These are phyloP conservation scores for Tuber borchii DNA, from an alignment of 495 filamentous ascomycete species.

Conservation along the genomic window DNA sequence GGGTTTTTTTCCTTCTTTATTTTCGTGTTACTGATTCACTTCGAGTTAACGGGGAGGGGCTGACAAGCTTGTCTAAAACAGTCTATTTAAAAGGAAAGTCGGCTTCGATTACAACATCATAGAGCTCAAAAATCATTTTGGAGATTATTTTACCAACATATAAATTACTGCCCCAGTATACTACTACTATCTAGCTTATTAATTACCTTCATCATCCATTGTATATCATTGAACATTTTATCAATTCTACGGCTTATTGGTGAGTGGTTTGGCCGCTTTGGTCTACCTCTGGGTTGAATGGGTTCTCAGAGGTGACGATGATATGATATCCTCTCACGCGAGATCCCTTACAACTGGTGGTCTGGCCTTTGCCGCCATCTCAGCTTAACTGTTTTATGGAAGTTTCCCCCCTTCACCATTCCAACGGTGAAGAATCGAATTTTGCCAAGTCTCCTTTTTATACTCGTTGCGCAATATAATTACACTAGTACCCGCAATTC, in stretches of 20 bases:
- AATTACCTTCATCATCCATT: background rate
- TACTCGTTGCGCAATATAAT: background rate
- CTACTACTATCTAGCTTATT: background rate
- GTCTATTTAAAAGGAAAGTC: background rate
- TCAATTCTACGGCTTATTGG: background rate
- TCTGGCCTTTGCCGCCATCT: background rate
- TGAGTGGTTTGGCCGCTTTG: background rate
- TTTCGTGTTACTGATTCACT: background rate
- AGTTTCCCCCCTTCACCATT: background rate
- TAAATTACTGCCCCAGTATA: background rate
- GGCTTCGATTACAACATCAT: background rate
- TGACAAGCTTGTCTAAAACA: background rate
- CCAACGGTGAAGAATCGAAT: background rate
- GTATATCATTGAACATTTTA: background rate
- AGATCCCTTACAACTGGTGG: background rate
- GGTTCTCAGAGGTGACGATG: background rate
- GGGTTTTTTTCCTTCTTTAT: background rate
- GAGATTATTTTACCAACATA: background rate
- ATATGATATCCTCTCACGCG: background rate
- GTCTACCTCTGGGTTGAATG: background rate
- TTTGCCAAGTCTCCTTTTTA: background rate
- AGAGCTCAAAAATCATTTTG: background rate
- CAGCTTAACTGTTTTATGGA: background rate
- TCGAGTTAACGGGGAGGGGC: background rate
- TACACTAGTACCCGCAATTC: background rate